Evolutionary conservation across 495 filamentous ascomycete species (phyloP), one percentile per base, ranked within the genome.

Genomic region (Trichoderma asperelloides): DNA sequence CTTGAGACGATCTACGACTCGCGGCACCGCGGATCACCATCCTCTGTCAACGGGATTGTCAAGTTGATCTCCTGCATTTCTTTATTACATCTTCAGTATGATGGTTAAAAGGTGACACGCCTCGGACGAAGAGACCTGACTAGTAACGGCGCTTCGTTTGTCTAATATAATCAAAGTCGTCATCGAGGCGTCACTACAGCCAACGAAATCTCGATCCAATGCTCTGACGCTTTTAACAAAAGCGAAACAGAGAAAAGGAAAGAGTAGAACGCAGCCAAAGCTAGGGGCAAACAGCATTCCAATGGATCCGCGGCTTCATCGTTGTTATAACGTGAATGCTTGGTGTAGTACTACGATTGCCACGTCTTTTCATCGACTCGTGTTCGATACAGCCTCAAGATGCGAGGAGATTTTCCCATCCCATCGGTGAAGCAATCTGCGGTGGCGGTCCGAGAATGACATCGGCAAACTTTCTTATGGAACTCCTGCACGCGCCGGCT

Each of bases 41-140:
- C 23, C 55, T 60, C 9, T 9, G 55, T 28, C 55, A 28, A 33
- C 3, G 15, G 55, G 55, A 18, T 75, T 75, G 73, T 73, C 70
- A 71, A 74, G 77, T 67, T 80, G 71, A 76, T 80, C 75, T 82
- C 80, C 80, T 81, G 79, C 79, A 79, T 79, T 78, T 71, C 75
- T 68, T 71, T 60, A 66, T 37, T 37, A 8, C 33, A 37, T 37
- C 5, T 8, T 49, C 15, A 21, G 21, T 9, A 18, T 51, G 47
- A 51, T 51, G 47, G 27, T 27, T 9, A 60, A 60, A 28, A 30
- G 55, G 11, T 60, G 55, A 60, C 55, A 60, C 55, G 27, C 55
- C 8, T n/a, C 30, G 55, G 12, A 3, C 16, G 0, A 11, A 60
- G 55, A 30, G 55, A 13, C 55, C 55, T 60, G 47, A 51, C 23